Evolutionary conservation across 768 basidiomycete species (phyloP).

Genomic region (Suillus lakei): DNA sequence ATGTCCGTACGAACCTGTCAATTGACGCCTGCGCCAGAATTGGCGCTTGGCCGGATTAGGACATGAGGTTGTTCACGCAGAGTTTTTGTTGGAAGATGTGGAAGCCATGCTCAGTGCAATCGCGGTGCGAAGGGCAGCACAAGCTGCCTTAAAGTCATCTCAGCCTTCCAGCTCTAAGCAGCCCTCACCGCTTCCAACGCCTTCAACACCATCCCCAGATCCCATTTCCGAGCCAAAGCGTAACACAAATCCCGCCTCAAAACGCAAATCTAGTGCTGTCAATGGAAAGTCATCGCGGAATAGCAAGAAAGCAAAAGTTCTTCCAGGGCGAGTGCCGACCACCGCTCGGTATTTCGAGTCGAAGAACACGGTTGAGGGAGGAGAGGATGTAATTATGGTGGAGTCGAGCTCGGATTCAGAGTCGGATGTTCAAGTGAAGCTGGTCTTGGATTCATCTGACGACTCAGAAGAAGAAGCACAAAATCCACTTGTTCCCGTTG

Average conservation of each 20-base stretch:
- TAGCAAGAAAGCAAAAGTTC: neutral
- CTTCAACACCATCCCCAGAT: neutral
- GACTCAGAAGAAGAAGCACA: conserved; percentile 2
- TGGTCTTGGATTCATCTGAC: neutral
- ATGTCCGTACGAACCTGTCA: no score
- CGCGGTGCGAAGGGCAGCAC: conserved; percentile 1
- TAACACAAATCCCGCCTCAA: neutral
- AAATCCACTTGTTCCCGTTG: neutral
- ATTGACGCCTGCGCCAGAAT: no score
- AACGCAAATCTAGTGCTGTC: neutral
- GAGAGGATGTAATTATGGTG: neutral
- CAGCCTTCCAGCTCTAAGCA: neutral
- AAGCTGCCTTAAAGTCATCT: neutral
- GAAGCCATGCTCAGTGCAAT: conserved; percentile 6
- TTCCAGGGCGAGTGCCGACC: neutral
- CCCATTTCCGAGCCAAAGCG: neutral
- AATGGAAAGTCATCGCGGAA: neutral
- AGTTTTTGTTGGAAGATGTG: no score
- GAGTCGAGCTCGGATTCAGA: conserved; percentile 2
- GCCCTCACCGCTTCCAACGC: neutral
- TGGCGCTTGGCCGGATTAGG: no score
- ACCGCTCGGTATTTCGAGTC: conserved; percentile 1
- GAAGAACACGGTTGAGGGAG: neutral
- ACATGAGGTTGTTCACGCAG: no score
- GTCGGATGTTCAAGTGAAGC: neutral